Evolutionary conservation across 2,329 filamentous ascomycete species (phyloP).

Genomic region (Boeremia exigua): DNA sequence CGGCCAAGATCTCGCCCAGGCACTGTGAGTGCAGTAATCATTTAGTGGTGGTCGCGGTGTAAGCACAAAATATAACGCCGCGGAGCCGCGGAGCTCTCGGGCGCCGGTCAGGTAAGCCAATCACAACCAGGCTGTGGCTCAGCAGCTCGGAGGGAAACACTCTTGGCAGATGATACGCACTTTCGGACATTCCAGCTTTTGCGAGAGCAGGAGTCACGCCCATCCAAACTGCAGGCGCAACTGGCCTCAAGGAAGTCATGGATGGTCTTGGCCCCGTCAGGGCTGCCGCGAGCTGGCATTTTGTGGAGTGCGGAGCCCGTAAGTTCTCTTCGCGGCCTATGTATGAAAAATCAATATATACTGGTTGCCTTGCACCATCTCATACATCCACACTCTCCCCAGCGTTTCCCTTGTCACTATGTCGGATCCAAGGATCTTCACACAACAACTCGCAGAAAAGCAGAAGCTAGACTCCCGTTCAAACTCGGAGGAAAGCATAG

Average conservation of each 20-base stretch:
- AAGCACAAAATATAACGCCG: neutral
- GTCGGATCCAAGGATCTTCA: conserved; percentile 3
- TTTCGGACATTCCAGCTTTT: neutral
- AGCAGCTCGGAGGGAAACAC: neutral
- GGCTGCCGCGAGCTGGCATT: neutral
- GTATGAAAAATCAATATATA: neutral
- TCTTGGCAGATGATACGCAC: neutral
- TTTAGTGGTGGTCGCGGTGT: neutral
- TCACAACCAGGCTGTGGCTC: neutral
- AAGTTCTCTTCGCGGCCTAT: neutral
- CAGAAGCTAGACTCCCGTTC: conserved; percentile 16
- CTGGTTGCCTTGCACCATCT: neutral
- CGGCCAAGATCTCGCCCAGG: conserved; percentile 3
- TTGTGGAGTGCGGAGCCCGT: neutral
- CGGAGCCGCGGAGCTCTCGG: conserved; percentile 2
- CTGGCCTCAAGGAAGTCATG: neutral
- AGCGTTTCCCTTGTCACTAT: conserved; percentile 1
- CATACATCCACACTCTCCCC: neutral
- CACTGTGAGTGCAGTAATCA: neutral
- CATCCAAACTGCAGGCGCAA: neutral
- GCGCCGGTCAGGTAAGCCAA: neutral
- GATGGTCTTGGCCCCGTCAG: neutral
- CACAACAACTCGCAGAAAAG: conserved; percentile 1
- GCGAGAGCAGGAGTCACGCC: neutral
- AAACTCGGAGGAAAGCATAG: conserved; percentile 11